A percentile compares a stretch with the other conserved stretches of the same genome.
Evolutionary conservation across 306 rosid genomes (phyloP).

Genomic region (Cucurbita pepo): DNA sequence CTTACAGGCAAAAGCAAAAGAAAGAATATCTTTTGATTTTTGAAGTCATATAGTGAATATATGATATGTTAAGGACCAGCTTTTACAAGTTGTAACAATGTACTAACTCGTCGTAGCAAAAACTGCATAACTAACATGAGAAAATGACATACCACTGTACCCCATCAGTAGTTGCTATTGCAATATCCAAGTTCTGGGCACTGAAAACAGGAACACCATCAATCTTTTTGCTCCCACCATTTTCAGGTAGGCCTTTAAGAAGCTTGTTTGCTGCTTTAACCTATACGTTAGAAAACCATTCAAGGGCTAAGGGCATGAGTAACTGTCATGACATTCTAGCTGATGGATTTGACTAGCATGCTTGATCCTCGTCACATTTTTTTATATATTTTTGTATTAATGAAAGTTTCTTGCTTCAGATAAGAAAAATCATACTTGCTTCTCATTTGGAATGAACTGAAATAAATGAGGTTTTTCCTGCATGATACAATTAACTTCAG

Average conservation of each 20-base stretch:
- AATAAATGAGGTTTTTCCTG: constrained; percentile 92
- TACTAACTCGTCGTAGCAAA: not conserved
- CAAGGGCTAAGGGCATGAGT: not conserved
- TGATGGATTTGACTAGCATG: constrained; percentile 2
- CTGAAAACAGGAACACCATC: constrained; percentile 96
- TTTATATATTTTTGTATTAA: not conserved
- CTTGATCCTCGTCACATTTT: not conserved
- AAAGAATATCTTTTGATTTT: not conserved
- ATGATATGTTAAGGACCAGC: not conserved
- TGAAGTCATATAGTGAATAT: not conserved
- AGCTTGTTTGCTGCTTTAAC: constrained; percentile 89
- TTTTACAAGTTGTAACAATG: not conserved
- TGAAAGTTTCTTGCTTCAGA: not conserved
- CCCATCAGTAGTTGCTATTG: constrained; percentile 81
- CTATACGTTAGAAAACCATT: constrained; percentile 21
- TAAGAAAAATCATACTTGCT: constrained; percentile 46
- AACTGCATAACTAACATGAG: constrained; percentile 7
- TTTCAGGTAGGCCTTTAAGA: constrained; percentile 41
- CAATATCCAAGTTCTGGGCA: constrained; percentile 89
- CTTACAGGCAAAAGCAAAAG: not conserved
- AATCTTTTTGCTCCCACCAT: constrained; percentile 45
- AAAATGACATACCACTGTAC: constrained; percentile 54
- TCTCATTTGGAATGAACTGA: constrained; percentile 96
- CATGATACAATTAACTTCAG: constrained; percentile 10
- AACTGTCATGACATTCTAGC: not conserved